phyloP scores from a whole-genome alignment of 768 basidiomycete genomes.

The Leccinum disarticulatum region DNA sequence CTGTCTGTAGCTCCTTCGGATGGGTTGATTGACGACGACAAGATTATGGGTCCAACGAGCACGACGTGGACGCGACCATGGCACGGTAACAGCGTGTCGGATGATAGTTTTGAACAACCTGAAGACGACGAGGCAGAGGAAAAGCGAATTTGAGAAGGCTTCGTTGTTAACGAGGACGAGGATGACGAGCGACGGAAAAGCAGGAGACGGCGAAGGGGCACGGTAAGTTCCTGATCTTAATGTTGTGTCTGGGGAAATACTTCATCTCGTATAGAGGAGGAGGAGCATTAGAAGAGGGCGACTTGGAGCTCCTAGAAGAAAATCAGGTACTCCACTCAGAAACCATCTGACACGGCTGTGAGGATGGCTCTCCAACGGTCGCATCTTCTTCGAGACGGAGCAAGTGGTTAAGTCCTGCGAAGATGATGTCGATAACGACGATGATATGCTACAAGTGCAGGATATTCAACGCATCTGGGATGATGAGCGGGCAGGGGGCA shows the following conservation, averaged over 20 bases:
- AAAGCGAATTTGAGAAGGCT: conserved; percentile 76
- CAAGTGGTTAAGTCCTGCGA: conserved; percentile 70
- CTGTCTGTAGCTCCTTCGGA: conserved; percentile 39
- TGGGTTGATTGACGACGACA: conserved; percentile 45
- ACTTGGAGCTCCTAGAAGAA: conserved; percentile 79
- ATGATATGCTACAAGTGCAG: conserved; percentile 51
- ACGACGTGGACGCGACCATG: conserved; percentile 53
- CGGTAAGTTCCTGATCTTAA: conserved; percentile 36
- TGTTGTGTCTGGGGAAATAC: conserved; percentile 6
- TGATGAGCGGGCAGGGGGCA: conserved; percentile 56
- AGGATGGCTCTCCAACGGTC: conserved; percentile 66
- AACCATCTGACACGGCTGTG: conserved; percentile 72
- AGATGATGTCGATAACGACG: conserved; percentile 64
- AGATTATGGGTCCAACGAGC: conserved; percentile 64
- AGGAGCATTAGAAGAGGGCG: conserved; percentile 77
- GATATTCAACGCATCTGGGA: conserved; percentile 76
- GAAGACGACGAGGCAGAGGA: conserved; percentile 92
- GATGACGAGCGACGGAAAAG: conserved; percentile 68
- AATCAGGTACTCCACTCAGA: conserved; percentile 80
- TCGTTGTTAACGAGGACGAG: conserved; percentile 91
- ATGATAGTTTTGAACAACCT: conserved; percentile 87
- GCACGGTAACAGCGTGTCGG: conserved; percentile 48
- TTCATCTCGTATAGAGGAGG: conserved; percentile 37
- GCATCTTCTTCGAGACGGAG: conserved; percentile 59
- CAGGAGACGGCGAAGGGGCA: conserved; percentile 65